phyloP scores from a whole-genome alignment of 257 asterid genomes.

The Misopates orontium region DNA sequence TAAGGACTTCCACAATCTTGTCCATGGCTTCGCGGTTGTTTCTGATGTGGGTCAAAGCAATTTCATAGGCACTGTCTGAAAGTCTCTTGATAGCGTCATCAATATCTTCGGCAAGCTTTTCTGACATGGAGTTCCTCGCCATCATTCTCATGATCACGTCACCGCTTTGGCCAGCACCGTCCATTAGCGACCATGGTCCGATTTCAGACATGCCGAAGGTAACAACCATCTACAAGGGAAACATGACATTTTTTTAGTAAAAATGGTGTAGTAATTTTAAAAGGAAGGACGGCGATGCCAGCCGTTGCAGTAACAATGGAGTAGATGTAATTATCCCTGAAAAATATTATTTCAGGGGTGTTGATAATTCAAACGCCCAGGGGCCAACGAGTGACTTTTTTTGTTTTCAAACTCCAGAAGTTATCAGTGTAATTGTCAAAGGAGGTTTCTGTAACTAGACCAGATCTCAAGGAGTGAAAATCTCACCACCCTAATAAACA shows the following conservation, averaged over 20 bases:
- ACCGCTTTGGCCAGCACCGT: constrained; percentile 64
- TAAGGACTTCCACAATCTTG: constrained; percentile 81
- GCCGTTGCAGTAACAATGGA: neutral
- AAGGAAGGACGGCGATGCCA: neutral
- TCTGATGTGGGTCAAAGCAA: constrained; percentile 70
- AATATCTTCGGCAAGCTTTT: constrained; percentile 93
- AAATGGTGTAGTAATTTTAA: neutral
- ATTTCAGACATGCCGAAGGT: constrained; percentile 94
- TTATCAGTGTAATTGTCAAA: too few relatives aligned
- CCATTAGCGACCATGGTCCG: constrained; percentile 98
- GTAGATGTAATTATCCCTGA: too few relatives aligned
- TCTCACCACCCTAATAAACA: too few relatives aligned
- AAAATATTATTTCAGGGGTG: neutral
- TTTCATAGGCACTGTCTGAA: constrained; percentile 76
- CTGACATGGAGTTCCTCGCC: constrained; percentile 98
- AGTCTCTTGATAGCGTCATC: constrained; percentile 81
- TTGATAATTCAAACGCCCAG: too few relatives aligned
- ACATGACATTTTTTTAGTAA: neutral
- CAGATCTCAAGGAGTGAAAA: too few relatives aligned
- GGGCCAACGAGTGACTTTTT: too few relatives aligned
- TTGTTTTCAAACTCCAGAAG: too few relatives aligned
- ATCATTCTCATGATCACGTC: constrained; percentile 96
- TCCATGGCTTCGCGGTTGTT: constrained; percentile 92
- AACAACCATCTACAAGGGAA: constrained; percentile 75
- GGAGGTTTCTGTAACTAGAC: too few relatives aligned